Base-by-base conservation (phyloP, 2,329 filamentous ascomycete genomes). In the Canariomyces notabilis region DNA sequence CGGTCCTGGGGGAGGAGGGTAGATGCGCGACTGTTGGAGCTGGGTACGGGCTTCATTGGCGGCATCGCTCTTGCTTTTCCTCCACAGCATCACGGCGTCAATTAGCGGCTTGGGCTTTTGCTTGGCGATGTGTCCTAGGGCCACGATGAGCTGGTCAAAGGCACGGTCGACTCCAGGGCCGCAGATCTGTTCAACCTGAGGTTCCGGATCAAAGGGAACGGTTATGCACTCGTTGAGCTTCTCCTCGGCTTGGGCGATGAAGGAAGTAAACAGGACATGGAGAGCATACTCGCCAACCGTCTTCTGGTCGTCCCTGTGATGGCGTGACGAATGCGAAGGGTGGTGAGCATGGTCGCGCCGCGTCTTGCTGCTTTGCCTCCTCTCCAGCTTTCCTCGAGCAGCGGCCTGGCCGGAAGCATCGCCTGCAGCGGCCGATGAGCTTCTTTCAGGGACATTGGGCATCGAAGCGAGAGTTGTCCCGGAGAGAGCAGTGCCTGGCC, bases 241-340 rank as follows among this genome's bases (percentile, higher is more conserved):
- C 55, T 93, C 87, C 65, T 98, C 93, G n/a, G 93, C 93, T 64
- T 94, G 87, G 14, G 87, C 86, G 61, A 97, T 93, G 68, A 98
- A 98, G 76, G 90, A 89, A 55, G 93, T 97, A 67, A 97, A 96
- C 35, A 98, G 73, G 58, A 97, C 91, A 67, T 97, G 91, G 50
- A 98, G 73, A 16, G 93, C 93, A 77, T 95, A 97, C 72, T 98
- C 93, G 45, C 89, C 90, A n/a, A 96, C 90, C 0, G 90, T 96
- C 67, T 91, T 95, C 54, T 85, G 80, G 53, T 95, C 88, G 43
- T 85, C 80, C 56, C 80, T 79, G 57, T 82, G 74, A 58, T 84
- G 80, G 45, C 80, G 77, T 41, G 83, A 83, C 29, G 87, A 91
- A 59, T 89, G 83, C 14, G 87, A 87, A 57, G 83, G 84, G 60